These are phyloP conservation scores for Aspergillus homomorphus DNA, from an alignment of 495 filamentous ascomycete genomes.

Conservation along the genomic window DNA sequence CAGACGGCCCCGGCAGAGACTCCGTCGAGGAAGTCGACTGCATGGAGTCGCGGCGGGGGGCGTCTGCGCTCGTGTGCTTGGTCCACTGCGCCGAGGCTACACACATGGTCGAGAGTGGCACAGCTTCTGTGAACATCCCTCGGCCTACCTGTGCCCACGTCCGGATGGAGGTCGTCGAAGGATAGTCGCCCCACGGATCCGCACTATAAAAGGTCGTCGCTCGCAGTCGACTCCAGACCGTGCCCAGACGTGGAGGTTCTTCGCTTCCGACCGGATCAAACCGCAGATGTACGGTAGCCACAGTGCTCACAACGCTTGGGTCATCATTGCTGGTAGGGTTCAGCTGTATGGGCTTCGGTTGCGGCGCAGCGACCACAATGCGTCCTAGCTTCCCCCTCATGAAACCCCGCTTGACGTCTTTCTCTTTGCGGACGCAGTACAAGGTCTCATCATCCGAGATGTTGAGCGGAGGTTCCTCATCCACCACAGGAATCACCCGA, in stretches of 20 bases:
- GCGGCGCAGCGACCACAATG: slow-evolving; percentile 65
- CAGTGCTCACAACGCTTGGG: slow-evolving; percentile 48
- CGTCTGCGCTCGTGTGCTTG: slow-evolving; percentile 38
- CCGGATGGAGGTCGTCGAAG: slow-evolving; percentile 22
- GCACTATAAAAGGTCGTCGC: slow-evolving; percentile 70
- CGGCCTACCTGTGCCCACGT: slow-evolving; percentile 49
- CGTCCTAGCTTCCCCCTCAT: slow-evolving; percentile 73
- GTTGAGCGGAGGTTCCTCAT: slow-evolving; percentile 75
- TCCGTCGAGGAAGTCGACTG: slow-evolving; percentile 36
- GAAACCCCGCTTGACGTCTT: slow-evolving; percentile 73
- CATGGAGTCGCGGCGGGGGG: slow-evolving; percentile 59
- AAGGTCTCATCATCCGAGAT: slow-evolving; percentile 55
- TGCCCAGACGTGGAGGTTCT: slow-evolving; percentile 64
- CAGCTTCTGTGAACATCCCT: slow-evolving; percentile 62
- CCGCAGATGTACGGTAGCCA: slow-evolving; percentile 64
- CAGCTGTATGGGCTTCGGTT: slow-evolving; percentile 69
- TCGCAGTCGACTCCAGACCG: slow-evolving; percentile 67
- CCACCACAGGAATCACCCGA: slow-evolving; percentile 68
- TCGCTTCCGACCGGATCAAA: slow-evolving; percentile 67
- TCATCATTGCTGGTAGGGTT: slow-evolving; percentile 41
- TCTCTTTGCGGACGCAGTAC: slow-evolving; percentile 70
- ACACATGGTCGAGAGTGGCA: slow-evolving; percentile 62
- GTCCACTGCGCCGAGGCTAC: slow-evolving; percentile 66
- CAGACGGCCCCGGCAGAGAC: slow-evolving; percentile 40
- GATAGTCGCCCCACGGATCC: slow-evolving; percentile 54